phyloP scores from a whole-genome alignment of 352 stramenopile genomes.

The Phytophthora tentaculata region DNA sequence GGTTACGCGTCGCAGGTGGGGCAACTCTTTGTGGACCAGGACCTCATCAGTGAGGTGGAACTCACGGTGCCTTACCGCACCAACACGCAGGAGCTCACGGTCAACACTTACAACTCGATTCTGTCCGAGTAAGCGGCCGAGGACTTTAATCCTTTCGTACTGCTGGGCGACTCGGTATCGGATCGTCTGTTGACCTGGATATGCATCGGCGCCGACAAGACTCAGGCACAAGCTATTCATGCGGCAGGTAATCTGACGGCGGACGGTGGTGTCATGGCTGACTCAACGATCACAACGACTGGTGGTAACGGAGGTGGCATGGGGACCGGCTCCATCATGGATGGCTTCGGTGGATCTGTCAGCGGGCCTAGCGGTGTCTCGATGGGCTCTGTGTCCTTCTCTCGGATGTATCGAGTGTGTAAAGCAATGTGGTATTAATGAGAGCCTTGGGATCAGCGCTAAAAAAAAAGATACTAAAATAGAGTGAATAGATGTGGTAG shows the following conservation, averaged over 20 bases:
- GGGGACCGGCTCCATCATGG: neutral
- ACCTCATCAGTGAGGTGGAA: constrained; percentile 34
- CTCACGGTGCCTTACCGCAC: constrained; percentile 23
- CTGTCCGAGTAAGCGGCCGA: constrained; percentile 33
- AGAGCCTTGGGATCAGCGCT: too few species aligned
- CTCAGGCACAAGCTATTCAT: constrained; percentile 15
- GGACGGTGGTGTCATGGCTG: constrained; percentile 25
- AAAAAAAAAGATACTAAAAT: too few species aligned
- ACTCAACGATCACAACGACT: constrained; percentile 15
- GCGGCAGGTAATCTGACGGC: constrained; percentile 20
- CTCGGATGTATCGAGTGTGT: too few species aligned
- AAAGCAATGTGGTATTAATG: too few species aligned
- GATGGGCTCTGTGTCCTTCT: too few species aligned
- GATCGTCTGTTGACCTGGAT: constrained; percentile 50
- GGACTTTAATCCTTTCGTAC: constrained; percentile 42
- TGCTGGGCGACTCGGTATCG: constrained; percentile 36
- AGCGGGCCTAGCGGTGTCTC: too few species aligned
- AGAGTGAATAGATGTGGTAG: too few species aligned
- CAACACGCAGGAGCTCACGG: constrained; percentile 39
- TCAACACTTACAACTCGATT: constrained; percentile 34
- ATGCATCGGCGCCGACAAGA: constrained; percentile 42
- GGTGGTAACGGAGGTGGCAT: neutral
- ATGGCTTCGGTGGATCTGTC: constrained; percentile 18
- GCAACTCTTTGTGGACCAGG: constrained; percentile 35
- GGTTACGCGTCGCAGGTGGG: constrained; percentile 29